phyloP scores from a whole-genome alignment of 352 stramenopile species.

The Phytophthora citrophthora region DNA sequence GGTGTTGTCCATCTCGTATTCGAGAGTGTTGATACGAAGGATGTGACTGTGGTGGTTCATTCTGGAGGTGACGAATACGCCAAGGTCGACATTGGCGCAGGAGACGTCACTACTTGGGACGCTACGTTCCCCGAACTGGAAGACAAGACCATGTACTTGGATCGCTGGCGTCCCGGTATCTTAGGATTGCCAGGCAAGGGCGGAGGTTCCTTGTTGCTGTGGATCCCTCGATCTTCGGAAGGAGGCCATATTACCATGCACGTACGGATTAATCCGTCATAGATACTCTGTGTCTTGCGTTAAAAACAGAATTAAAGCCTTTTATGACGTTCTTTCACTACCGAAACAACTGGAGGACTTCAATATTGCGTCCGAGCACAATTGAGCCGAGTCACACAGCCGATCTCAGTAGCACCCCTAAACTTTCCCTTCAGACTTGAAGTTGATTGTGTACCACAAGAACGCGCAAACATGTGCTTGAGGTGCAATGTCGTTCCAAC shows the following conservation, averaged over 20 bases:
- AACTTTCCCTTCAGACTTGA: constrained; percentile 10
- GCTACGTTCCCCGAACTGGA: constrained; percentile 34
- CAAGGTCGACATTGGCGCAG: constrained; percentile 26
- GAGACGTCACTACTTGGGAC: constrained; percentile 32
- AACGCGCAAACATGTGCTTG: constrained; percentile 15
- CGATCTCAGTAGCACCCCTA: constrained; percentile 1
- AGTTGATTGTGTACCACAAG: constrained; percentile 12
- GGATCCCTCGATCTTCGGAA: constrained; percentile 36
- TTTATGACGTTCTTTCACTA: no score
- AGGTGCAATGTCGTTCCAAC: not conserved
- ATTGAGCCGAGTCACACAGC: constrained; percentile 14
- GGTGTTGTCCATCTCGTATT: constrained; percentile 38
- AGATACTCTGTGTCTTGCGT: constrained; percentile 9
- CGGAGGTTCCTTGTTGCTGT: constrained; percentile 33
- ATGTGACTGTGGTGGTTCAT: constrained; percentile 37
- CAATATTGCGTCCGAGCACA: constrained; percentile 4
- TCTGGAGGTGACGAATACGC: constrained; percentile 28
- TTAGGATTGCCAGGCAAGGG: constrained; percentile 25
- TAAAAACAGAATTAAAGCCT: not conserved
- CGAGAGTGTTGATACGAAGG: constrained; percentile 38
- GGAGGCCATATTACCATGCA: constrained; percentile 52
- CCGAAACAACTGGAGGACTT: not conserved
- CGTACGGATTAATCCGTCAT: constrained; percentile 49
- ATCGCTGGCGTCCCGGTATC: constrained; percentile 44
- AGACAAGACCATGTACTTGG: constrained; percentile 47